A percentile compares a stretch with the other conserved stretches of the same genome.
Conservation (phyloP, 768 basidiomycete genomes). For the Termitomyces bulborhizus region DNA sequence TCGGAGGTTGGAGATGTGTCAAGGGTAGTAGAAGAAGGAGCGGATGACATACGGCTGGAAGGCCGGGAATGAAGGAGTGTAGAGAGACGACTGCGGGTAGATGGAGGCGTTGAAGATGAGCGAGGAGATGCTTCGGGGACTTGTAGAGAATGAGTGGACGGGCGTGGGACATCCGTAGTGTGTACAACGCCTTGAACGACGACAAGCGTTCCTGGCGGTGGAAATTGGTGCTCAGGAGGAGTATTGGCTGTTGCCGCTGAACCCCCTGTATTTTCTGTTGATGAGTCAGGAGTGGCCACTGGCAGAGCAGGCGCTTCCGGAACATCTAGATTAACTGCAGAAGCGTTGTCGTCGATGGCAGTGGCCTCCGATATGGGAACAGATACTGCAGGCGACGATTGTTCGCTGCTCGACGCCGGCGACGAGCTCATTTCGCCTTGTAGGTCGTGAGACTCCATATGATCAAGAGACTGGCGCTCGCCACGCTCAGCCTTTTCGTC, state of each 20-base stretch:
- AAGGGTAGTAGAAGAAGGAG: conserved; percentile 10
- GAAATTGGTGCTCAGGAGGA: conserved; percentile 34
- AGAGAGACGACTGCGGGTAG: conserved; percentile 25
- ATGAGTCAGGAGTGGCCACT: not conserved
- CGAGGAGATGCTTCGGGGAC: conserved; percentile 17
- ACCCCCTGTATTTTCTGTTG: not conserved
- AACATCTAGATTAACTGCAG: not conserved
- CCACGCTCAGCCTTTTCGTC: not conserved
- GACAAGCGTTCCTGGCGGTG: conserved; percentile 72
- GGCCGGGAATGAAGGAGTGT: conserved; percentile 31
- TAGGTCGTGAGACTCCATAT: not conserved
- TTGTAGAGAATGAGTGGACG: conserved; percentile 16
- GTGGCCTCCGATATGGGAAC: not conserved
- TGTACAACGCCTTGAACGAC: conserved; percentile 83
- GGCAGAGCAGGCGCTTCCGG: not conserved
- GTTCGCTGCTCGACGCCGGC: not conserved
- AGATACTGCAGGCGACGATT: not conserved
- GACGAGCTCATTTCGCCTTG: not conserved
- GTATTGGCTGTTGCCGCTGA: not conserved
- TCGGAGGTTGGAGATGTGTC: conserved; percentile 9
- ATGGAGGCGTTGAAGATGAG: conserved; percentile 25
- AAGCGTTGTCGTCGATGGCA: not conserved
- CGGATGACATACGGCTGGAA: conserved; percentile 14
- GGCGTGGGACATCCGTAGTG: conserved; percentile 57
- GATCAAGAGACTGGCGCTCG: not conserved